Base-by-base conservation (phyloP, 371 early-diverging fungal species). In the Coemansia sp. region DNA sequence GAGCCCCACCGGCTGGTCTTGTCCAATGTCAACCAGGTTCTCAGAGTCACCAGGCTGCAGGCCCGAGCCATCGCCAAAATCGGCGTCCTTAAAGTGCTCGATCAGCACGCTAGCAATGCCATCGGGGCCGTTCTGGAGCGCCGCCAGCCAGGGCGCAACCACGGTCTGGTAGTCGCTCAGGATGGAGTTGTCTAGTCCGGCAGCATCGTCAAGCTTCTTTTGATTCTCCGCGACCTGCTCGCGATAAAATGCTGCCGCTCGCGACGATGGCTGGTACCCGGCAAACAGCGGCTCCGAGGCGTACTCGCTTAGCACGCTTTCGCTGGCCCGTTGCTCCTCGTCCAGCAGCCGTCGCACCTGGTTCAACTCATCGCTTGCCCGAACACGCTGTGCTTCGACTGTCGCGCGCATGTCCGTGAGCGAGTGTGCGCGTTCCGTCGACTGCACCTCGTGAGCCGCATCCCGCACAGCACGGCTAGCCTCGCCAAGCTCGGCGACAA, bases 281-380 rank as follows among this genome's bases (percentile, higher is more conserved):
- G 88, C 86, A 93, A 95, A 96, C n/a, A 80, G 79, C 49, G 91
- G 88, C 32, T 84, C 86, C 65, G 63, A 62, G 3, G 64, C 57
- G n/a, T 60, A 58, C 51, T 83, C 79, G 68, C 90, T 91, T 67
- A 93, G 64, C 69, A 87, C 77, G 9, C 76, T 79, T 58, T 94
- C 94, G 69, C 92, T 93, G 30, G 88, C 93, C 57, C 84, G 83
- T 79, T 92, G 92, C 81, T 95, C 96, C 51, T 88, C 86, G 62
- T 93, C 95, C 55, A 95, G 65, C 32, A 77, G 61, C 53, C 87
- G 57, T 1, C 83, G 82, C 8, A 84, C 71, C 20, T 89, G 85
- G 70, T 89, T 87, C 53, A 95, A 77, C 8, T 74, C 63, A 14
- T 87, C 87, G 49, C 70, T 82, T 2, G 88, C 84, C 45, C 83